These are phyloP conservation scores for Paspalum notatum DNA, from an alignment of 176 grass and related monocot genomes.

Conservation along the genomic window DNA sequence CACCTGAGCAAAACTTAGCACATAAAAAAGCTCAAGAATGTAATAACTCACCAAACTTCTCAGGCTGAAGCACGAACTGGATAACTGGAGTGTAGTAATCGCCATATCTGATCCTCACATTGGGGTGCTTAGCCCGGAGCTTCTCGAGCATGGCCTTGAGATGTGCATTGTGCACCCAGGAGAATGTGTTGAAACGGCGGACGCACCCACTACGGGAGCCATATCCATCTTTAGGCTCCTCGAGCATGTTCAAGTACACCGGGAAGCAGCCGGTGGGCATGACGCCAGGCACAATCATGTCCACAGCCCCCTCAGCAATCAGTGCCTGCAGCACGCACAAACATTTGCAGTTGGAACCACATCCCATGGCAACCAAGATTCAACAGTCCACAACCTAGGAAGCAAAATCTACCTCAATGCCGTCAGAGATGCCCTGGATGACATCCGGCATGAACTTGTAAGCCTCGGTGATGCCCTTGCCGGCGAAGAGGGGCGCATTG, in stretches of 20 bases:
- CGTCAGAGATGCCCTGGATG: conserved; percentile 70
- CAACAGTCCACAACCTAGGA: background rate
- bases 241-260: conserved; percentile 63
- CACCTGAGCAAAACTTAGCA: conserved; percentile 12
- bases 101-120: conserved; percentile 72
- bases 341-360: conserved; percentile 8
- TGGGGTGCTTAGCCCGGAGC: conserved; percentile 70
- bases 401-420: conserved; percentile 60
- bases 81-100: conserved; percentile 88
- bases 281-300: conserved; percentile 91
- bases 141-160: conserved; percentile 61
- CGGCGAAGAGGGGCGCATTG: conserved; percentile 70
- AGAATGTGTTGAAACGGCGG: conserved; percentile 67
- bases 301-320: conserved; percentile 77
- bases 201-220: conserved; percentile 65
- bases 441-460: conserved; percentile 79
- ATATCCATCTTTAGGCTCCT: conserved; percentile 46
- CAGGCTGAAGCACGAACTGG: conserved; percentile 70
- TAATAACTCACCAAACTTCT: conserved; percentile 71
- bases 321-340: conserved; percentile 56
- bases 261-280: conserved; percentile 90
- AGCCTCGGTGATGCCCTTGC: conserved; percentile 55
- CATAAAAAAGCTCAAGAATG: conserved; percentile 29
- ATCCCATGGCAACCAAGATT: background rate
- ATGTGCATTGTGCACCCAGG: conserved; percentile 74